Base-by-base conservation (phyloP, 441 rosid genomes). In the Erysimum cheiri region DNA sequence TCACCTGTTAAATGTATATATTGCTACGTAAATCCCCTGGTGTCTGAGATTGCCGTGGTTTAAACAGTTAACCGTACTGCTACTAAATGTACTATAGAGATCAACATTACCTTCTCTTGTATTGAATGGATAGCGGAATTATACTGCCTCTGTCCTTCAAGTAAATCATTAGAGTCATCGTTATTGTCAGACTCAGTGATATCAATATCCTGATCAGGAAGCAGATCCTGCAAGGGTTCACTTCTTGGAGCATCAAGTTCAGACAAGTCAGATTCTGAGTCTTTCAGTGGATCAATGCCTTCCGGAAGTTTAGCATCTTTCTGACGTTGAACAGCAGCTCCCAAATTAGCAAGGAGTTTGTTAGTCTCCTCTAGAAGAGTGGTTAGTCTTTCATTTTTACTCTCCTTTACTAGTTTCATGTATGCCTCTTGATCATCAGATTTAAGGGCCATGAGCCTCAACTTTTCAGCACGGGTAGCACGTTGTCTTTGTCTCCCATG, bases 401-500 rank as follows among this genome's bases (percentile, higher is more conserved):
- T 96, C 86, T 96, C 98, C 88, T 93, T 96, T 29, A 96, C 99
- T 70, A 96, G 74, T 84, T 86, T 86, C 96, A 93, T 91, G 78
- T 96, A 96, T 65, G 97, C 96, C 84, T 91, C 99, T 76, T 96
- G 97, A 78, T 96, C 97, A 83, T 91, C 99, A 49, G 96, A 86
- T 84, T 91, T 96, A 73, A 96, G 85, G 64, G 99, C 99, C 82
- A 89, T 92, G 75, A 96, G 79, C 81, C 99, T 91, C 81, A 93
- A 76, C 78, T 93, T 96, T 85, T 96, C 99, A 67, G 97, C 97
- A 64, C 99, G 87, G 35, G 97, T 91, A 49, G 97, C 97, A 68
- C 99, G 98, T 62, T 96, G 99, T 80, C 98, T 83, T 85, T 96
- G 99, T 80, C 89, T 90, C 77, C 98, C 98, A 88, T 96, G 99